Base-by-base conservation (phyloP, 2,329 filamentous ascomycete species). In the Penicillium sp. region DNA sequence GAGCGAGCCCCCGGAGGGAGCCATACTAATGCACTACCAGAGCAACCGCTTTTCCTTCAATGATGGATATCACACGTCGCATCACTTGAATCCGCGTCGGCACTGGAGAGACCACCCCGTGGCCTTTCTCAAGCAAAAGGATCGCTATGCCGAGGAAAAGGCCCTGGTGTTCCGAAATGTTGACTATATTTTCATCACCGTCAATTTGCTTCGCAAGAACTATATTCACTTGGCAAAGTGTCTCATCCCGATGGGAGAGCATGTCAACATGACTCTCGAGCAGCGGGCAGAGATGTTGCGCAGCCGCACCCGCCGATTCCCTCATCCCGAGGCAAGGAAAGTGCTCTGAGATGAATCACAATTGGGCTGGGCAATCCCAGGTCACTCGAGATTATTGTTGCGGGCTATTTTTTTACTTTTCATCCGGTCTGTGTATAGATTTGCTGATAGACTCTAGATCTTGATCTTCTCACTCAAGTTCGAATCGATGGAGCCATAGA, bases 81-180 rank as follows among this genome's bases (percentile, higher is more conserved):
- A 89, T 58, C 86, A 89, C 55, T 77, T 89, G 36, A 87, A 89
- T 65, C 86, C 84, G 0, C 75, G 79, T 18, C 79, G 86, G 2
- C 87, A 90, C 68, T 91, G 86, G 86, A 81, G 86, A 41, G 84
- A 90, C 14, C 86, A 90, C 53, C 86, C 86, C 0, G 72, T 80
- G 9, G 78, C 84, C 5, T 88, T 91, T 64, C 69, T 90, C 2
- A 75, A 81, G 51, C 77, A 80, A 31, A 88, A 87, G 64, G 67
- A 77, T 16, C 75, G 74, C 2, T 91, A 90, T 55, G 73, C 78
- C 0, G 64, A 72, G 6, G 81, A 87, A 56, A 70, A 80, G 14
- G 86, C 86, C 0, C 74, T 91, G 5, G 83, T 89, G 4, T 90
- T 91, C 59, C 81, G 84, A 62, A 82, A 89, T 56, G 87, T 91